Evolutionary conservation across 306 rosid genomes (phyloP).

Genomic region (Vicia faba): DNA sequence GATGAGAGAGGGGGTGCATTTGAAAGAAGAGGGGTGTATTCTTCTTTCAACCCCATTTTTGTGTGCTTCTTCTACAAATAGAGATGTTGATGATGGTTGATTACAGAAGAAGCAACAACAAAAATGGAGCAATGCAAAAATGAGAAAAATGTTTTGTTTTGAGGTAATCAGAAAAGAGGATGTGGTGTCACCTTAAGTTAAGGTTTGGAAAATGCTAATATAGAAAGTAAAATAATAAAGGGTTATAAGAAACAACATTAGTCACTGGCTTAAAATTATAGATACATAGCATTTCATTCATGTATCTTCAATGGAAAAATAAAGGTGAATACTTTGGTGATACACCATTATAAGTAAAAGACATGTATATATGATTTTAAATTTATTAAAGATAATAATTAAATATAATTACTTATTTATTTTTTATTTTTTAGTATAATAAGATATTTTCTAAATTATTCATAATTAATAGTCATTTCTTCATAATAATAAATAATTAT

Average conservation of each 20-base stretch:
- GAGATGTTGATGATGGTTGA: neutral
- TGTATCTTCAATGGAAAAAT: too few species aligned
- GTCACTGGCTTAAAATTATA: neutral
- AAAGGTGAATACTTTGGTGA: too few species aligned
- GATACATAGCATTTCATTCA: neutral
- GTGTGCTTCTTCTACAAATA: constrained; percentile 14
- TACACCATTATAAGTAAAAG: too few species aligned
- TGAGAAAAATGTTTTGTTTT: neutral
- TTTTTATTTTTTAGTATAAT: too few species aligned
- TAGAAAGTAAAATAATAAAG: neutral
- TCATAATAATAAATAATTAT: too few species aligned
- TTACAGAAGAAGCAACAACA: constrained; percentile 31
- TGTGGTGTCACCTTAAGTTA: constrained; percentile 32
- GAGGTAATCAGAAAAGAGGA: neutral
- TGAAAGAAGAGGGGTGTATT: constrained; percentile 50
- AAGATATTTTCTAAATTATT: too few species aligned
- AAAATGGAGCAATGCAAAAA: neutral
- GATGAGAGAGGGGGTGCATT: constrained; percentile 50
- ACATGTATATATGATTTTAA: too few species aligned
- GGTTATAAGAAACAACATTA: neutral
- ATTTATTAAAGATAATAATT: too few species aligned
- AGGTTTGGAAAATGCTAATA: constrained; percentile 18
- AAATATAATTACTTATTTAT: too few species aligned
- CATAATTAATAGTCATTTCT: too few species aligned
- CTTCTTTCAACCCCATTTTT: constrained; percentile 35